Evolutionary conservation across 495 filamentous ascomycete genomes (phyloP).

Genomic region (Tuber melanosporum): DNA sequence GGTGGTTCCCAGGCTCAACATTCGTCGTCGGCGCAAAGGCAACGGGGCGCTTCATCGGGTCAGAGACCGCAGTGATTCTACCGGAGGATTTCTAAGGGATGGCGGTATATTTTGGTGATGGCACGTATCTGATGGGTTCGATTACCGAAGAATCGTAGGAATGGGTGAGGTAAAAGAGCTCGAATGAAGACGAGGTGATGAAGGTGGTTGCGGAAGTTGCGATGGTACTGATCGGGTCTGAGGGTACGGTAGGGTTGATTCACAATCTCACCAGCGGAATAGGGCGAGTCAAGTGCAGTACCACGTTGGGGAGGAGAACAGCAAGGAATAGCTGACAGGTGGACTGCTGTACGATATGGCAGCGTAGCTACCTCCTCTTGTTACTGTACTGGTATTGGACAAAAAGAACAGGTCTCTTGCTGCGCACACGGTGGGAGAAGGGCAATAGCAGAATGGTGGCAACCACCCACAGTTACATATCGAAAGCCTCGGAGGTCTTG

Average conservation of each 20-base stretch:
- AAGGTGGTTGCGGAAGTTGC: neutral
- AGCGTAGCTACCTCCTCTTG: neutral
- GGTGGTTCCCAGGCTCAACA: constrained; percentile 22
- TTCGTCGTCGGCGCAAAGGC: constrained; percentile 12
- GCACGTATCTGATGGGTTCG: neutral
- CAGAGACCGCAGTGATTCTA: neutral
- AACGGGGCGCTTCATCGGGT: constrained; percentile 27
- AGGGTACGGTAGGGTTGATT: neutral
- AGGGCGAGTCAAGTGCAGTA: neutral
- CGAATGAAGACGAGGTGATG: neutral
- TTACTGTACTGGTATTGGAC: neutral
- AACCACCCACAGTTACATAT: neutral
- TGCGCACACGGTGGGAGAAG: neutral
- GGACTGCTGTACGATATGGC: neutral
- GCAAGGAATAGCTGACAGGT: neutral
- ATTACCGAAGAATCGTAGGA: neutral
- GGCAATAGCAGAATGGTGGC: neutral
- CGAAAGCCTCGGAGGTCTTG: neutral
- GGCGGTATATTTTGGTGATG: neutral
- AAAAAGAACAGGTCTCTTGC: neutral
- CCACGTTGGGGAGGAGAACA: neutral
- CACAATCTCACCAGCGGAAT: neutral
- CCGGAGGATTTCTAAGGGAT: neutral
- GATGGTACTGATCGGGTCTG: neutral
- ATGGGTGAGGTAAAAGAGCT: neutral